These are phyloP conservation scores for Penicillium parvum DNA, from an alignment of 495 filamentous ascomycete genomes.

Conservation along the genomic window DNA sequence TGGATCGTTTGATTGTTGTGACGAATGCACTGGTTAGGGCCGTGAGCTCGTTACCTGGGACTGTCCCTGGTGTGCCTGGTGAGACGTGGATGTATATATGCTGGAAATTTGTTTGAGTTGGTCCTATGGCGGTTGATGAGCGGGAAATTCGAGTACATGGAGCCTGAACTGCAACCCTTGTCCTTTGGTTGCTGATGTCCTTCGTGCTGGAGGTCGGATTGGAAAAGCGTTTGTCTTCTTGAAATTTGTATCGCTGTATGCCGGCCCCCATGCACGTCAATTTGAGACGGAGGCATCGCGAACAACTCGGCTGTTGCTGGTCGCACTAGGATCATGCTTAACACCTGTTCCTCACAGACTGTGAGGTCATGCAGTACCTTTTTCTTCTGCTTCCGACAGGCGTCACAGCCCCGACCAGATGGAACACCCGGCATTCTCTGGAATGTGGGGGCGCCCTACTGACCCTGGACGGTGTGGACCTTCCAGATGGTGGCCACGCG, in stretches of 20 bases:
- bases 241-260: constrained; percentile 46
- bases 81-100: background rate
- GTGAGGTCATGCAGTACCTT: constrained; percentile 38
- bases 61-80: constrained; percentile 1
- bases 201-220: background rate
- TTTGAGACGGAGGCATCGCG: constrained; percentile 43
- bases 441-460: background rate
- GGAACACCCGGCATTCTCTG: constrained; percentile 55
- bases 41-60: constrained; percentile 18
- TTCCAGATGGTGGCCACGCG: no score
- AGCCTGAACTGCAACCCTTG: no score
- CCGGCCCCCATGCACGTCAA: constrained; percentile 45
- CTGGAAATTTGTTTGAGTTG: no score
- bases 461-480: constrained; percentile 2
- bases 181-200: no score
- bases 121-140: no score
- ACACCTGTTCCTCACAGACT: background rate
- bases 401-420: constrained; percentile 44
- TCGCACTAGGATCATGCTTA: constrained; percentile 36
- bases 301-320: constrained; percentile 37
- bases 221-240: constrained; percentile 26
- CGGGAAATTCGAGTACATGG: no score
- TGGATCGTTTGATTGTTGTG: constrained; percentile 23
- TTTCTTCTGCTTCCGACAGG: constrained; percentile 51
- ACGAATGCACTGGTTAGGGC: constrained; percentile 26